These are phyloP conservation scores for Buddleja alternifolia DNA, from an alignment of 257 asterid genomes.

Conservation along the genomic window DNA sequence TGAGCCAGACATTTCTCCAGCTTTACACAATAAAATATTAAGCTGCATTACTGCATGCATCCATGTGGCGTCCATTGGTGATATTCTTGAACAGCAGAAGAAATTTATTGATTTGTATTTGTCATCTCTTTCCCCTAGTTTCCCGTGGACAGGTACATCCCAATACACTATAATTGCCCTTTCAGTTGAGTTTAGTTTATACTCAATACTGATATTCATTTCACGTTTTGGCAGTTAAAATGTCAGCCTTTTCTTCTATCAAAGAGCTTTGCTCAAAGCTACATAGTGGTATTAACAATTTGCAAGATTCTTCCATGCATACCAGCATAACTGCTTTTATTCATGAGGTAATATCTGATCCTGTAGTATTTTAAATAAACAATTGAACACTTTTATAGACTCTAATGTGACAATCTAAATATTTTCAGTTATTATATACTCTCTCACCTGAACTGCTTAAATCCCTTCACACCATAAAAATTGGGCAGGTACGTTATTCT, in stretches of 20 bases:
- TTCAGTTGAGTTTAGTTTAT: slow-evolving; percentile 17
- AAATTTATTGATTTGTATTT: slow-evolving; percentile 59
- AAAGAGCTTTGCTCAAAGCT: slow-evolving; percentile 78
- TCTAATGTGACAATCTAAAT: slow-evolving; percentile 34
- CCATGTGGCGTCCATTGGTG: slow-evolving; percentile 66
- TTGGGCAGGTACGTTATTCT: slow-evolving; percentile 73
- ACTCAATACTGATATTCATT: slow-evolving; percentile 21
- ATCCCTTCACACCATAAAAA: slow-evolving; percentile 67
- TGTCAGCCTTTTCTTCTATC: slow-evolving; percentile 64
- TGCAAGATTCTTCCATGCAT: slow-evolving; percentile 44
- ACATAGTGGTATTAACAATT: slow-evolving; percentile 29
- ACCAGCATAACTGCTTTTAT: slow-evolving; percentile 41
- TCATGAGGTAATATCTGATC: slow-evolving; percentile 62
- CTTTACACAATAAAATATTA: slow-evolving; percentile 64
- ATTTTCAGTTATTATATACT: slow-evolving; percentile 61
- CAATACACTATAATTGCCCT: not conserved
- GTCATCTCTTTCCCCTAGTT: slow-evolving; percentile 68
- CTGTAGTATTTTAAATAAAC: slow-evolving; percentile 15
- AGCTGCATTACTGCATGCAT: slow-evolving; percentile 73
- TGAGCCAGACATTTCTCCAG: slow-evolving; percentile 58
- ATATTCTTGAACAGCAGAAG: slow-evolving; percentile 69
- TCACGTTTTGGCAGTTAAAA: slow-evolving; percentile 60
- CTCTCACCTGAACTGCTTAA: slow-evolving; percentile 70
- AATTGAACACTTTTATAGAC: slow-evolving; percentile 1
- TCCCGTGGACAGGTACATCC: slow-evolving; percentile 78